Evolutionary conservation across 148 eudicot genomes (phyloP), one percentile per base, ranked within the genome.

Genomic region (Oxyria digyna): DNA sequence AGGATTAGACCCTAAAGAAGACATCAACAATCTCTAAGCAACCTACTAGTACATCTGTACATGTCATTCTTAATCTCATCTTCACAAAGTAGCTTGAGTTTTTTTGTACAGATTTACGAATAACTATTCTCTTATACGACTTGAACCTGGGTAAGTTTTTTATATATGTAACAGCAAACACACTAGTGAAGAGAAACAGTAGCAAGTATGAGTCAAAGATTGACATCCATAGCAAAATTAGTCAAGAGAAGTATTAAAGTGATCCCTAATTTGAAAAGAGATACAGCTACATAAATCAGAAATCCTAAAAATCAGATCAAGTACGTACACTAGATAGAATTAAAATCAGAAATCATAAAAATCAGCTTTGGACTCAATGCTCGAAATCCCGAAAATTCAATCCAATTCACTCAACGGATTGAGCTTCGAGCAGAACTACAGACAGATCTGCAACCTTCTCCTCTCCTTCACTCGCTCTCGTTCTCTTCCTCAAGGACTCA

Each of bases 401-500:
- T 4, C 69, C 42, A 72, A 68, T 33, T 67, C 69, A 21, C 42
- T 71, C 49, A 83, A 52, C 46, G 77, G 71, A 32, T 42, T 37
- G 71, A 67, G 72, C 71, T 78, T 69, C 67, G 80, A 76, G 21
- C 77, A 62, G 15, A 68, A 77, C 40, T 76, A 75, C 77, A 71
- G 87, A 27, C 67, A 71, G 67, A 66, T 85, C 48, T 85, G 89
- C 72, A 75, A 69, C 73, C 72, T 71, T 31, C 80, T 91, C 20
- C 78, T 80, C 70, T 67, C 84, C 26, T 54, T 73, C 9, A 82
- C 93, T 45, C 84, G 70, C 8, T 59, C 84, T 17, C 78, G 89
- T 11, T 76, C 80, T 17, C 82, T 81, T 41, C 43, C 74, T 1
- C 79, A 81, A 37, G 96, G 89, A 63, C 79, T 81, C 26, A 86